These are phyloP conservation scores for Penicillium verhagenii DNA, from an alignment of 495 filamentous ascomycete genomes.

Conservation along the genomic window DNA sequence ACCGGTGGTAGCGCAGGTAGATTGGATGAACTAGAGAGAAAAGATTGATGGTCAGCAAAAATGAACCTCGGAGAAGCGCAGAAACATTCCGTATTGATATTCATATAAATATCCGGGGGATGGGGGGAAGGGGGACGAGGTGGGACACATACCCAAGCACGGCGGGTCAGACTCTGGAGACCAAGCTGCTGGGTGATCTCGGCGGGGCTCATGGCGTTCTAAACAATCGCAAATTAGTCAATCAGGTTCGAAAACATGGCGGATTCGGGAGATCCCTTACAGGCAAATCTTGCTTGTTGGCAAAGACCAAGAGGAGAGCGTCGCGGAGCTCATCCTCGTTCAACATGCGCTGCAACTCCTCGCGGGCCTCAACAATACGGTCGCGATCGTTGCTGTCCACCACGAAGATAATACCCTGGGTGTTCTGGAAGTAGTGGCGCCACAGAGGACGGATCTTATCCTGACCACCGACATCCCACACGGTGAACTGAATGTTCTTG, in stretches of 20 bases:
- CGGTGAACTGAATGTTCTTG: conserved; percentile 99
- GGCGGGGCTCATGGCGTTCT: conserved; percentile 99
- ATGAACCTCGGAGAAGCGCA: neutral
- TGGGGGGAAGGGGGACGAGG: neutral
- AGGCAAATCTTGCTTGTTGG: conserved; percentile 99
- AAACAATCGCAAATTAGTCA: conserved; percentile 7
- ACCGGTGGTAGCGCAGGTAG: conserved; percentile 97
- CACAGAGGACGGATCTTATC: conserved; percentile 99
- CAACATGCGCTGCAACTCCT: conserved; percentile 99
- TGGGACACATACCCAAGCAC: conserved; percentile 82
- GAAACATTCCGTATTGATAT: too few relatives aligned
- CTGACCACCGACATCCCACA: conserved; percentile 99
- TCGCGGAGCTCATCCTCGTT: conserved; percentile 99
- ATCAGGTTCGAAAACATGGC: neutral
- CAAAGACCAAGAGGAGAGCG: conserved; percentile 95
- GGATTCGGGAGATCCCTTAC: conserved; percentile 53
- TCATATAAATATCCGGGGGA: too few relatives aligned
- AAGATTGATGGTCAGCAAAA: neutral
- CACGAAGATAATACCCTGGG: conserved; percentile 99
- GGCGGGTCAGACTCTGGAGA: conserved; percentile 95
- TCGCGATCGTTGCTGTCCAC: conserved; percentile 99
- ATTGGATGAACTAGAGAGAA: conserved; percentile 88
- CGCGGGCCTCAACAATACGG: conserved; percentile 97
- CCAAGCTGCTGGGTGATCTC: conserved; percentile 99
- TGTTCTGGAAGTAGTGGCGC: conserved; percentile 99